Base-by-base conservation (phyloP, 768 basidiomycete species). In the Serendipita sp. region DNA sequence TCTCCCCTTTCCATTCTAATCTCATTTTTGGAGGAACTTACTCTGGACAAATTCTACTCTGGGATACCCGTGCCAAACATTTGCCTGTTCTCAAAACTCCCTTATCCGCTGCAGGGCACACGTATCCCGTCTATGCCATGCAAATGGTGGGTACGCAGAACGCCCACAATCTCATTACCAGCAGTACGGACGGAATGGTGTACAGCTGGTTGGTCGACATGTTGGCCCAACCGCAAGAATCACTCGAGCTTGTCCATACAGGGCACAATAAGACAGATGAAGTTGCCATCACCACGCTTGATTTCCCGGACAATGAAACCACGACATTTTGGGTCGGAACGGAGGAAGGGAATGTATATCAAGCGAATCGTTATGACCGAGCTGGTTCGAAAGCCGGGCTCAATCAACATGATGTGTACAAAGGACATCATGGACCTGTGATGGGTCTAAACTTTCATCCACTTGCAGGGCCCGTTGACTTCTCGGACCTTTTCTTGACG, bases 211-310 rank as follows among this genome's bases (percentile, higher is more conserved):
- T 95, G 8, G 90, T 96, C 5, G 96, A 99, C 75, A 97, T 98
- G 94, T 83, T 99, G 46, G 93, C 96, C 1, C 90, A 95, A 71
- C 96, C 96, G 8, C 94, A 97, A 90, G 96, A 99, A 86, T 91
- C 91, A 2, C 82, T 98, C 15, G 89, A 94, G 71, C 80, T 99
- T 2, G 75, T 87, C 2, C 91, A 94, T 68, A 81, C 86, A 0
- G 91, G 89, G 0, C 94, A 98, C 72, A 91, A 87, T 77, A 98
- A 97, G 77, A 98, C 96, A 0, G 89, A 88, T 50, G 96, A 99
- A 73, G 93, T 99, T 1, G 87, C 93, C 1, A 88, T 98, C 66
- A 98, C 96, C 0, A 82, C 86, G 0, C 79, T 98, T 36, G 91
- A 95, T 71, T 97, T 98, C 75, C 92, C 95, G 0, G 87, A 90